Conservation (phyloP, 371 early-diverging fungal species). For the Nematocida sp. region DNA sequence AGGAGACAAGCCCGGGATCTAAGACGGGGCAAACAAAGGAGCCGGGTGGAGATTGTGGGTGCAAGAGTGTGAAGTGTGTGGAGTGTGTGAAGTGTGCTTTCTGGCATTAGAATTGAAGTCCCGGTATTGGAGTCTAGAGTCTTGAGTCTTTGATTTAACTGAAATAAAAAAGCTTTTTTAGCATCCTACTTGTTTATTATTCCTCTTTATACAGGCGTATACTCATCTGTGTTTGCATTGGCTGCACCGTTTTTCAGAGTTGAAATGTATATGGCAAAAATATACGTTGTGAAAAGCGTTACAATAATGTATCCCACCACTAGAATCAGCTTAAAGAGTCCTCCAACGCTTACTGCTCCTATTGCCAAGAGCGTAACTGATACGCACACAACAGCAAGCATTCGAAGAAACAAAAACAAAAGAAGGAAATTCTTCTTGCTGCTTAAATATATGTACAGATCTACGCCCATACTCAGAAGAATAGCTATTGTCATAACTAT, state of each 20-base stretch:
- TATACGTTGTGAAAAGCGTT: conserved; percentile 9
- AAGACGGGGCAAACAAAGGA: no score
- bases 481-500: background rate
- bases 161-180: no score
- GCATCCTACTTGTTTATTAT: no score
- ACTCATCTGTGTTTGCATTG: no score
- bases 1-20: no score
- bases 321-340: conserved; percentile 27
- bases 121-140: no score
- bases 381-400: background rate
- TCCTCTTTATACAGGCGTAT: no score
- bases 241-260: conserved; percentile 12
- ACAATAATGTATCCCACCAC: background rate
- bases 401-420: conserved; percentile 8
- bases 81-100: no score
- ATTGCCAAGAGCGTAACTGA: background rate
- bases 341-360: background rate
- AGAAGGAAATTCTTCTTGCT: conserved; percentile 25
- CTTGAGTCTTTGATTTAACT: no score
- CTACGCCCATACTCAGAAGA: background rate
- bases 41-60: no score
- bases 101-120: no score
- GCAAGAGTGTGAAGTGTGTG: no score
- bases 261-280: conserved; percentile 37
- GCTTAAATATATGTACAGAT: conserved; percentile 14